Evolutionary conservation across 2,329 filamentous ascomycete species (phyloP).

Genomic region (Verticillium albo-atrum): DNA sequence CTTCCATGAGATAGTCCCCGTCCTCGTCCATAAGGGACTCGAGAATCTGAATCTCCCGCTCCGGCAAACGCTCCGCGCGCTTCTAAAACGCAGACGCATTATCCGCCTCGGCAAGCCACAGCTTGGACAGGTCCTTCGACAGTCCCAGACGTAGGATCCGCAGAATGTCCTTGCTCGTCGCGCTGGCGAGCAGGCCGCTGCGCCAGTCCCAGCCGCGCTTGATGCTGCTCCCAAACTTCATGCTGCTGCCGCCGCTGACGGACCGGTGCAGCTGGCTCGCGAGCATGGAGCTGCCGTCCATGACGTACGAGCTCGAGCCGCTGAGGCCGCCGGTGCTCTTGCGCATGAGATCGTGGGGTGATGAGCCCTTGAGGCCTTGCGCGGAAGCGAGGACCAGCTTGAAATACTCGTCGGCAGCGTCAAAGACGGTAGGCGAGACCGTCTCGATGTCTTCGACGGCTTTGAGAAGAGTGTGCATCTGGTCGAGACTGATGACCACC

Average conservation of each 20-base stretch:
- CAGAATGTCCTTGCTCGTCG: conserved; percentile 66
- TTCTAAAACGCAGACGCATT: conserved; percentile 38
- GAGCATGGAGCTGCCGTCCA: conserved; percentile 72
- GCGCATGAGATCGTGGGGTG: conserved; percentile 59
- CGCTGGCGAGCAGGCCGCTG: conserved; percentile 64
- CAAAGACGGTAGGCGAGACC: conserved; percentile 66
- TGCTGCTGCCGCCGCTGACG: conserved; percentile 46
- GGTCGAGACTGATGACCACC: conserved; percentile 57
- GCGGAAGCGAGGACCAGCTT: conserved; percentile 68
- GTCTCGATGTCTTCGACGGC: conserved; percentile 78
- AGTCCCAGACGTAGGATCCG: conserved; percentile 67
- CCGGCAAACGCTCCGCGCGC: conserved; percentile 2
- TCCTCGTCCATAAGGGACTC: not conserved
- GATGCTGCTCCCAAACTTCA: conserved; percentile 32
- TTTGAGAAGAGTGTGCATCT: conserved; percentile 71
- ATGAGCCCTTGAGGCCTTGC: conserved; percentile 56
- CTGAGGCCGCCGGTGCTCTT: conserved; percentile 48
- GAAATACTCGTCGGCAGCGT: conserved; percentile 74
- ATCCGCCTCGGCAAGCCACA: conserved; percentile 66
- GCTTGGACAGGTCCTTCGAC: conserved; percentile 66
- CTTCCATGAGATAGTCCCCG: not conserved
- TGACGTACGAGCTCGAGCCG: conserved; percentile 54
- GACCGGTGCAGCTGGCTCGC: conserved; percentile 58
- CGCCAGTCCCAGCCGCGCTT: conserved; percentile 75
- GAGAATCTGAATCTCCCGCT: not conserved